A percentile compares a stretch with the other conserved stretches of the same genome.
phyloP scores from a whole-genome alignment of 257 asterid genomes.

The Solanum phureja region DNA sequence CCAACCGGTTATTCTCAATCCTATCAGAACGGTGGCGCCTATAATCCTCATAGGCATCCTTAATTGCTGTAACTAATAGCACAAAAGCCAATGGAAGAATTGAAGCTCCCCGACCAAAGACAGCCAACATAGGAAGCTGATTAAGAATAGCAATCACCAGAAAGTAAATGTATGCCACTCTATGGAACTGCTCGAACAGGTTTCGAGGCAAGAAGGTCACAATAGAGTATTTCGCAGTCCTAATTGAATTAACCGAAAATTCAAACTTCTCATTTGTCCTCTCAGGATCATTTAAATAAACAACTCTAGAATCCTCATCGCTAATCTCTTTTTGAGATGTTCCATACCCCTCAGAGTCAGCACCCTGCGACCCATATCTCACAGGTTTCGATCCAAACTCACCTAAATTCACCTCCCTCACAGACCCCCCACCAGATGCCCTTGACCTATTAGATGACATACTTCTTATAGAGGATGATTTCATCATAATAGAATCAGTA shows the following conservation, averaged over 20 bases:
- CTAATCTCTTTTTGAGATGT: constrained; percentile 72
- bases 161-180: constrained; percentile 90
- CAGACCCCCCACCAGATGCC: constrained; percentile 45
- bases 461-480: constrained; percentile 43
- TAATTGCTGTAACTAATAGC: constrained; percentile 80
- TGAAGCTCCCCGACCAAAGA: constrained; percentile 91
- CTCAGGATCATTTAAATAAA: constrained; percentile 61
- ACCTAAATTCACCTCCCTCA: constrained; percentile 51
- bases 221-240: constrained; percentile 65
- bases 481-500: constrained; percentile 24
- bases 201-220: constrained; percentile 86
- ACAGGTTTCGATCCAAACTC: constrained; percentile 45
- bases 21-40: constrained; percentile 86
- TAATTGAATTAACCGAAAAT: constrained; percentile 64
- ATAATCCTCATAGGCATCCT: constrained; percentile 85
- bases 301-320: constrained; percentile 79
- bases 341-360: constrained; percentile 62
- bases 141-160: constrained; percentile 88
- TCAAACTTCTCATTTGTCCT: constrained; percentile 57
- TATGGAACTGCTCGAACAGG: constrained; percentile 91
- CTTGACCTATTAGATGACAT: constrained; percentile 41
- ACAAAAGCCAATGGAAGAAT: constrained; percentile 78
- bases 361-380: constrained; percentile 71
- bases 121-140: constrained; percentile 97
- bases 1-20: constrained; percentile 76